Conservation (phyloP, 257 asterid genomes). For the Handroanthus guayacan region DNA sequence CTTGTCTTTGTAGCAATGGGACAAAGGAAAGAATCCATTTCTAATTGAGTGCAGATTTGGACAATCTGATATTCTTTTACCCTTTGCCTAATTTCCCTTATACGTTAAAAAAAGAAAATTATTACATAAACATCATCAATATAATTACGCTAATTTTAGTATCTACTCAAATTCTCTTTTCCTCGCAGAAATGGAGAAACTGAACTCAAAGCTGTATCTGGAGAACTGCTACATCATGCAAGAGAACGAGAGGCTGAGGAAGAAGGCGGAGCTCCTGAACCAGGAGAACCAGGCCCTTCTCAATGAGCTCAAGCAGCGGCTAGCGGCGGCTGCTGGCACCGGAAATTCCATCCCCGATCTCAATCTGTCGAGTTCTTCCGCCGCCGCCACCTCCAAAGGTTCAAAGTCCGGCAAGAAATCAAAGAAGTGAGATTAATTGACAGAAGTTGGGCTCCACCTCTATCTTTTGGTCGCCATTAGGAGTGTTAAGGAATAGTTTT, state of each 20-base stretch:
- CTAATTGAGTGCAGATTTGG: conserved; percentile 59
- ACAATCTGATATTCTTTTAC: conserved; percentile 33
- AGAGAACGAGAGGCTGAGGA: conserved; percentile 83
- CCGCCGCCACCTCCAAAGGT: conserved; percentile 41
- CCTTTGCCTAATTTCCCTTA: conserved; percentile 1
- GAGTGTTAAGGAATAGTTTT: conserved; percentile 13
- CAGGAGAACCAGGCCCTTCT: conserved; percentile 81
- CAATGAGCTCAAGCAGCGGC: conserved; percentile 65
- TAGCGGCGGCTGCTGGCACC: conserved; percentile 50
- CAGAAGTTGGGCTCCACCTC: conserved; percentile 24
- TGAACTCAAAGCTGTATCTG: conserved; percentile 72
- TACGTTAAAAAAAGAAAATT: background rate
- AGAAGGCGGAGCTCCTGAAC: conserved; percentile 73
- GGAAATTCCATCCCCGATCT: conserved; percentile 49
- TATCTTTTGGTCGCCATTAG: conserved; percentile 23
- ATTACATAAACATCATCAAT: background rate
- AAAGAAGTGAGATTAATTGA: conserved; percentile 44
- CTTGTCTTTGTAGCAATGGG: conserved; percentile 53
- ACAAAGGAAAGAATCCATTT: conserved; percentile 62
- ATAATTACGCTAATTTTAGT: too few species aligned
- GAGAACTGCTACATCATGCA: conserved; percentile 80
- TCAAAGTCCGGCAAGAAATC: conserved; percentile 56
- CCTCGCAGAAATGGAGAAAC: conserved; percentile 59
- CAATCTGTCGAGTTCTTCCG: conserved; percentile 32
- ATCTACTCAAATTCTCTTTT: background rate